These are phyloP conservation scores for Fusarium euwallaceae DNA, from an alignment of 2,329 filamentous ascomycete genomes.

Conservation along the genomic window DNA sequence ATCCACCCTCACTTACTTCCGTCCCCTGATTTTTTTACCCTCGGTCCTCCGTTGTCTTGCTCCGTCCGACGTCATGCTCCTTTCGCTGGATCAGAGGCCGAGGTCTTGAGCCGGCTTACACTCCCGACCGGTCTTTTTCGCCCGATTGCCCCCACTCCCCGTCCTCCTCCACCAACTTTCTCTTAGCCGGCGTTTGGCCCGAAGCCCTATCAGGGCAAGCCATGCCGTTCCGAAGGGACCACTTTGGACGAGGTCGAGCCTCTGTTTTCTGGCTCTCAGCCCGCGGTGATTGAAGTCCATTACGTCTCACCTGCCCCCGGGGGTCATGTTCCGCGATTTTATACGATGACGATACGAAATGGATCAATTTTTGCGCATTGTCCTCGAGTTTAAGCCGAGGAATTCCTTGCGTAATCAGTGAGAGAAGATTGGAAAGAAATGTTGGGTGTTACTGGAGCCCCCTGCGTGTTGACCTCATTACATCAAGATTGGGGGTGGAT, in stretches of 20 bases:
- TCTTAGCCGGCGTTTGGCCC: slow-evolving; percentile 39
- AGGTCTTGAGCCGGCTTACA: slow-evolving; percentile 42
- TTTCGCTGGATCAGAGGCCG: slow-evolving; percentile 39
- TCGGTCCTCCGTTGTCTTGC: slow-evolving; percentile 16
- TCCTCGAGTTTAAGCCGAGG: slow-evolving; percentile 23
- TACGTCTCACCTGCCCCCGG: slow-evolving; percentile 31
- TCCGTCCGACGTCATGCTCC: slow-evolving; percentile 30
- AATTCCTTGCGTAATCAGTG: slow-evolving; percentile 24
- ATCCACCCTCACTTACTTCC: background rate
- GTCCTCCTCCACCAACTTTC: background rate
- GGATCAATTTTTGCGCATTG: slow-evolving; percentile 11
- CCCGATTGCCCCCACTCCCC: slow-evolving; percentile 18
- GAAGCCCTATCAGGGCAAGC: slow-evolving; percentile 32
- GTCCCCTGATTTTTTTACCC: background rate
- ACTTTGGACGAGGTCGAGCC: slow-evolving; percentile 11
- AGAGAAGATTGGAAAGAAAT: slow-evolving; percentile 10
- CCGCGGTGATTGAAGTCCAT: slow-evolving; percentile 47
- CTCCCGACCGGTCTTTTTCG: slow-evolving; percentile 18
- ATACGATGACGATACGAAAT: slow-evolving; percentile 27
- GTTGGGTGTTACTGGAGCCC: background rate
- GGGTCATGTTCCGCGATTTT: slow-evolving; percentile 36
- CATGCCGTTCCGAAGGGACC: slow-evolving; percentile 12
- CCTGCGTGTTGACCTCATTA: background rate
- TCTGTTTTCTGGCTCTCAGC: slow-evolving; percentile 5
- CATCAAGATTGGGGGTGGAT: background rate